Evolutionary conservation across 2,329 filamentous ascomycete species (phyloP).

Genomic region (Gliomastix tumulicola): DNA sequence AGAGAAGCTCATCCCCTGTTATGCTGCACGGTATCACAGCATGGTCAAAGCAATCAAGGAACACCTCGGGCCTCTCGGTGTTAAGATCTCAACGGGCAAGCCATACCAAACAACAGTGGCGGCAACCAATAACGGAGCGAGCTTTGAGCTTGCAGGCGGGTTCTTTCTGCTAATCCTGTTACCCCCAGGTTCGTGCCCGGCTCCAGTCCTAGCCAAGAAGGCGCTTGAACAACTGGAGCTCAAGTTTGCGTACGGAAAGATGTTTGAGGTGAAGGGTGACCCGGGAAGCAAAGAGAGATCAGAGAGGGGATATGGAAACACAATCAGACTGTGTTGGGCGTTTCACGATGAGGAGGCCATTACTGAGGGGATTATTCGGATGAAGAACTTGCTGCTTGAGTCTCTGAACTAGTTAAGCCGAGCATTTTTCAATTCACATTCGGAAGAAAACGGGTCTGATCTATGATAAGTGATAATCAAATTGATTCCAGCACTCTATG

Average conservation of each 20-base stretch:
- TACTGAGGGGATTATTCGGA: conserved; percentile 45
- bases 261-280: conserved; percentile 40
- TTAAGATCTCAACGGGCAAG: conserved; percentile 6
- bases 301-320: conserved; percentile 32
- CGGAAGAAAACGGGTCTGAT: too few relatives aligned
- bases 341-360: conserved; percentile 49
- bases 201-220: conserved; percentile 26
- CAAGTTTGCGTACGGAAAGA: conserved; percentile 44
- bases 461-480: too few relatives aligned
- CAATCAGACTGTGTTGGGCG: conserved; percentile 46
- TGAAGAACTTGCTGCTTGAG: conserved; percentile 3
- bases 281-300: conserved; percentile 18
- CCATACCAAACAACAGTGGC: conserved; percentile 6
- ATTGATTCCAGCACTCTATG: too few relatives aligned
- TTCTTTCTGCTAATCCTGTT: conserved; percentile 49
- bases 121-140: not conserved
- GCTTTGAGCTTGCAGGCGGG: conserved; percentile 45
- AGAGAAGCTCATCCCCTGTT: conserved; percentile 10
- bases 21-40: conserved; percentile 9
- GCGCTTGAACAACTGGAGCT: conserved; percentile 46
- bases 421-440: too few relatives aligned
- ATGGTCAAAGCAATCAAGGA: conserved; percentile 9
- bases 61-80: conserved; percentile 10
- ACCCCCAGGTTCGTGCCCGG: conserved; percentile 29
- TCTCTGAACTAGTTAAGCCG: too few relatives aligned